Conservation (phyloP, 73 alveolate genomes). For the Paramecium bursaria region DNA sequence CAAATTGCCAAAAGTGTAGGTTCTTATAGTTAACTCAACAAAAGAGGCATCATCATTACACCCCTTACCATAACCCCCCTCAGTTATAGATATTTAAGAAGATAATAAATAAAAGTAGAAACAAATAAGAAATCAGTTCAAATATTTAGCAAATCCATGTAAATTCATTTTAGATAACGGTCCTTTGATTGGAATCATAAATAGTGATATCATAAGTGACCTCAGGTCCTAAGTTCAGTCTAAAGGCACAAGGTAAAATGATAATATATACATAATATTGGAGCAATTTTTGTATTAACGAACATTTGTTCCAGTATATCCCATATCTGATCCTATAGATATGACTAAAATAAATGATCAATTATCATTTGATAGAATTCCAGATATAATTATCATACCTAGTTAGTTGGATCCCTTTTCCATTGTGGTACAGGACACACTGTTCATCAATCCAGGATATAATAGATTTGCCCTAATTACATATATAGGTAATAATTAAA, state of each 20-base stretch:
- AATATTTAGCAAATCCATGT: background rate
- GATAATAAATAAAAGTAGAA: background rate
- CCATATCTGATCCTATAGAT: background rate
- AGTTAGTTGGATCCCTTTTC: background rate
- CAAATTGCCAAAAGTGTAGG: too few species aligned
- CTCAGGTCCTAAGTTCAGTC: background rate
- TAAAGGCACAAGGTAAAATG: background rate
- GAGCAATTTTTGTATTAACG: too few species aligned
- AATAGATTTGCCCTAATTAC: too few species aligned
- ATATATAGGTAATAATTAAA: too few species aligned
- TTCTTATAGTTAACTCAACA: background rate
- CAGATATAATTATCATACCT: background rate
- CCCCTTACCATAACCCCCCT: background rate
- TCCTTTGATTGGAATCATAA: background rate
- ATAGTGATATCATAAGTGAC: background rate
- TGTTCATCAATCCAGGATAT: background rate
- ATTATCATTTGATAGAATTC: background rate
- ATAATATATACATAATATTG: too few species aligned
- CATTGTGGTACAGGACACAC: background rate
- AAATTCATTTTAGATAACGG: background rate
- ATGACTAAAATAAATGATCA: background rate
- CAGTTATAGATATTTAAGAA: background rate
- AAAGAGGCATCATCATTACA: background rate
- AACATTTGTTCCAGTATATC: background rate
- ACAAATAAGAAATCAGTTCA: background rate